Evolutionary conservation across 352 stramenopile species (phyloP).

Genomic region (Globisporangium iwayamae): DNA sequence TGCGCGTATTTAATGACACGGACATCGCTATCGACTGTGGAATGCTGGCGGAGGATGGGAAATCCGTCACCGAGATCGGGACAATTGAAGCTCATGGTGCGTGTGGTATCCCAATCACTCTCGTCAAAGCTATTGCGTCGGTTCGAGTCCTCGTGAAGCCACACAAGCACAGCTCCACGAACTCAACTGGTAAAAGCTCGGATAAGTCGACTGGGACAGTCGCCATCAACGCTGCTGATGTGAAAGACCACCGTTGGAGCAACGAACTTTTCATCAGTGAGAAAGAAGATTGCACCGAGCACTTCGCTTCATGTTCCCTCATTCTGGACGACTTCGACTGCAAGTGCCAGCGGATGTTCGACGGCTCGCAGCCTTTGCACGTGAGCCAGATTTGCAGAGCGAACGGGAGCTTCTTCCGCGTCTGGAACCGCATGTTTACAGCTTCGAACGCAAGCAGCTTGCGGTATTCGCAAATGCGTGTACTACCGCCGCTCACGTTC

Average conservation of each 20-base stretch:
- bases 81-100: constrained; percentile 61
- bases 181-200: background rate
- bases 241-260: constrained; percentile 71
- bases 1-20: constrained; percentile 76
- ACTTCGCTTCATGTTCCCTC: constrained; percentile 59
- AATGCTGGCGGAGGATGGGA: constrained; percentile 53
- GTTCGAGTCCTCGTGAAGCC: constrained; percentile 67
- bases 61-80: constrained; percentile 52
- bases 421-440: constrained; percentile 54
- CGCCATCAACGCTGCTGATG: constrained; percentile 3
- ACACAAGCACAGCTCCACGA: constrained; percentile 16
- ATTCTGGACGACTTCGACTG: constrained; percentile 73
- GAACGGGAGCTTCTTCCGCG: constrained; percentile 72
- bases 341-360: constrained; percentile 76
- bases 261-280: constrained; percentile 77
- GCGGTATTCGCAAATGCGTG: constrained; percentile 63
- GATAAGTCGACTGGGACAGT: background rate
- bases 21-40: constrained; percentile 54
- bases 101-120: constrained; percentile 61
- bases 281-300: constrained; percentile 54
- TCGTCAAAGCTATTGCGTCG: constrained; percentile 49
- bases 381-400: constrained; percentile 63
- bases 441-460: constrained; percentile 64
- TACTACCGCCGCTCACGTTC: constrained; percentile 63
- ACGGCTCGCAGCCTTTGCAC: constrained; percentile 67